phyloP scores from a whole-genome alignment of 371 early-diverging fungal genomes.

The Dipsacomyces acuminosporus region DNA sequence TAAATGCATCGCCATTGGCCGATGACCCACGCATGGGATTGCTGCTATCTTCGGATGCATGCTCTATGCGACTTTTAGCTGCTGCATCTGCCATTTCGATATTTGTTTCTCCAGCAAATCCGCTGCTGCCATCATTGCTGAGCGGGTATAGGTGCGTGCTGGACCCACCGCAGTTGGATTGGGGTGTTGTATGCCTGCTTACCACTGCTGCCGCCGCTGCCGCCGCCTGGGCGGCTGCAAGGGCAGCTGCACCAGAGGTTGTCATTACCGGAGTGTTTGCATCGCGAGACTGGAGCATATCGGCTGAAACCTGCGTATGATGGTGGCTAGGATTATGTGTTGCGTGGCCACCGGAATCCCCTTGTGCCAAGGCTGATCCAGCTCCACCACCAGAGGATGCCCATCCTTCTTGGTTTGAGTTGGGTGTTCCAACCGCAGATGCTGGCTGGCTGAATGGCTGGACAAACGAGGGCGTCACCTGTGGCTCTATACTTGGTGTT shows the following conservation, averaged over 20 bases:
- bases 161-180: slow-evolving; percentile 37
- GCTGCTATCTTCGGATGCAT: not conserved
- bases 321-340: not conserved
- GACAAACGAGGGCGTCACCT: slow-evolving; percentile 40
- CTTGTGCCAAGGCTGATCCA: not conserved
- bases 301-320: slow-evolving; percentile 4
- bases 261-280: slow-evolving; percentile 36
- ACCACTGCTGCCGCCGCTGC: slow-evolving; percentile 16
- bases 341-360: not conserved
- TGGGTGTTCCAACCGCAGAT: slow-evolving; percentile 21
- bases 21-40: not conserved
- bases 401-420: slow-evolving; percentile 9
- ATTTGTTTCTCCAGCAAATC: not conserved
- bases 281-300: slow-evolving; percentile 4
- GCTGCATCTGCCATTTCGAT: slow-evolving; percentile 8
- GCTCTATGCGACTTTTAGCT: not conserved
- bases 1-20: not conserved
- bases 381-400: not conserved
- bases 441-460: slow-evolving; percentile 42
- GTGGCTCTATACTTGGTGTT: slow-evolving; percentile 17
- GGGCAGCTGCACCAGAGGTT: slow-evolving; percentile 40
- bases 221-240: slow-evolving; percentile 40
- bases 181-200: slow-evolving; percentile 36
- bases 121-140: not conserved
- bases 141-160: slow-evolving; percentile 13